Evolutionary conservation across 2,329 filamentous ascomycete genomes (phyloP), one percentile per base, ranked within the genome.

Genomic region (Erysiphe pulchra): DNA sequence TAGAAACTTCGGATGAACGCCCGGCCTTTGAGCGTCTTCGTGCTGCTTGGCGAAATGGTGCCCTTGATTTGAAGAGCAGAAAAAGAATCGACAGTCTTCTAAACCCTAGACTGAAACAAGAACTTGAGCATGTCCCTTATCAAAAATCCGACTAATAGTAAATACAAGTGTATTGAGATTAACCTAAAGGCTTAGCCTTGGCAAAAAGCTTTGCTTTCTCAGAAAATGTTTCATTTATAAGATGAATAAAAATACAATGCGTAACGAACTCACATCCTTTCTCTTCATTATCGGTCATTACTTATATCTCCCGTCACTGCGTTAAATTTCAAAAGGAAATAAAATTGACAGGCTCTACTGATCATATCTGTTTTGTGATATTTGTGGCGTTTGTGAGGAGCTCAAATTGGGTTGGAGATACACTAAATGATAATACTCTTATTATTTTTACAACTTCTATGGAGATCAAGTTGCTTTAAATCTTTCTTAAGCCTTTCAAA

Each of bases 51-150:
- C 62, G 64, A 50, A 68, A 73, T 58, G 66, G 66, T 44, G 63
- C 64, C 14, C 60, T 70, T 46, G 69, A 71, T 52, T 55, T 68
- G 55, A 67, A 66, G 57, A 75, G 68, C 55, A 65, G 70, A 54
- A 70, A 71, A 61, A 68, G 65, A 55, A 64, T 75, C 47, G 60
- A 65, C 46, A 64, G 66, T 48, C 59, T 70, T 48, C 58, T 75
- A 47, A 67, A 69, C 54, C 57, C 60, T 24, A 61, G 65, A 48
- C 59, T 74, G 47, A 68, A 63, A 56, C 60, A 64, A 51, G 64
- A 68, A 52, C 63, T 77, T 51, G 66, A 72, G 48, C 55, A 55
- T 31, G 47, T 51, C 32, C 50, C 51, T 41, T 47, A 51, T 44
- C 53, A 48, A 41, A 54, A 53, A 37, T 44, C 49, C 14, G 52